These are phyloP conservation scores for Mortierella hygrophila DNA, from an alignment of 192 early-diverging fungal species.

Conservation along the genomic window DNA sequence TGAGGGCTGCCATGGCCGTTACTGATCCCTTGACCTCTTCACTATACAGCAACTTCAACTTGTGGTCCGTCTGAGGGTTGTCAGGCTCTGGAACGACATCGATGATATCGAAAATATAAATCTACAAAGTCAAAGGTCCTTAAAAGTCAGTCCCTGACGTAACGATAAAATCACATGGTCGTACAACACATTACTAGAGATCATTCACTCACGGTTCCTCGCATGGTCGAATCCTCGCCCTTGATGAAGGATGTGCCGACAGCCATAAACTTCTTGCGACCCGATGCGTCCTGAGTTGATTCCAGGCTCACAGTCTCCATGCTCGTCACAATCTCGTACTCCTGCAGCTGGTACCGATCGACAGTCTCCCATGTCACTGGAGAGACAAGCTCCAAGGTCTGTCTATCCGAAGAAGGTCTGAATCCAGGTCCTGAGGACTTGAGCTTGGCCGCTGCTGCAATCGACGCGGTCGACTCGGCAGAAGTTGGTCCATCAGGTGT, in stretches of 20 bases:
- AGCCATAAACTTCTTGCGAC: slow-evolving; percentile 87
- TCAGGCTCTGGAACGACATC: slow-evolving; percentile 97
- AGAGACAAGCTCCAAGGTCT: slow-evolving; percentile 88
- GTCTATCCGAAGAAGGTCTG: slow-evolving; percentile 72
- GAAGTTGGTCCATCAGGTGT: background rate
- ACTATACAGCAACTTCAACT: slow-evolving; percentile 85
- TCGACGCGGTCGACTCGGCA: background rate
- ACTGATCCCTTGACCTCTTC: slow-evolving; percentile 92
- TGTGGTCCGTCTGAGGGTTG: slow-evolving; percentile 94
- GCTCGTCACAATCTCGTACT: slow-evolving; percentile 86
- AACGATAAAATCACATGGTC: background rate
- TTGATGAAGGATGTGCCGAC: slow-evolving; percentile 89
- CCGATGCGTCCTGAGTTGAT: slow-evolving; percentile 86
- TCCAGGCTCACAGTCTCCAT: slow-evolving; percentile 86
- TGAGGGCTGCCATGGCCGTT: slow-evolving; percentile 85
- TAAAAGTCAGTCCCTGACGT: background rate
- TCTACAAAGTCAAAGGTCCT: slow-evolving; percentile 46
- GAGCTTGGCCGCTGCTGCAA: slow-evolving; percentile 18
- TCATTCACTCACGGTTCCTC: slow-evolving; percentile 76
- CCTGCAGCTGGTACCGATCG: slow-evolving; percentile 80
- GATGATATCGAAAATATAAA: slow-evolving; percentile 94
- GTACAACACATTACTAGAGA: background rate
- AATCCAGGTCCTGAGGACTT: slow-evolving; percentile 56
- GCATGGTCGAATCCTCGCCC: slow-evolving; percentile 92
- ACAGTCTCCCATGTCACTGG: slow-evolving; percentile 96